These are phyloP conservation scores for Przewalskia tangutica DNA, from an alignment of 257 asterid genomes.

Conservation along the genomic window DNA sequence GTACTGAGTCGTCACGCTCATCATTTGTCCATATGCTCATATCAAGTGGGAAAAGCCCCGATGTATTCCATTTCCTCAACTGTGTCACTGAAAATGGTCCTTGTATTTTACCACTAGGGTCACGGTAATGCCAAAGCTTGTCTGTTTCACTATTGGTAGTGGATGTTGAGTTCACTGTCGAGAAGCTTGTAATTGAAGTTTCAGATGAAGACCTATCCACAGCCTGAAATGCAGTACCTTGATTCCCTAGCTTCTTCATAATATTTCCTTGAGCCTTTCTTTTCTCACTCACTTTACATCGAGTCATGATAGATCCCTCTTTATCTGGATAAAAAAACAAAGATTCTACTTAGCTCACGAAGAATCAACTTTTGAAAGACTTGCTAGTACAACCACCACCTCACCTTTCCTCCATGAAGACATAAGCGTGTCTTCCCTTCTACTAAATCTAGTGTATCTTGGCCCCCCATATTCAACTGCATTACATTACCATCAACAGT, in stretches of 20 bases:
- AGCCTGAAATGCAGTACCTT: conserved; percentile 24
- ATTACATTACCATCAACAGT: not conserved
- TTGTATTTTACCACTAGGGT: conserved; percentile 81
- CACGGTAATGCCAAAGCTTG: conserved; percentile 91
- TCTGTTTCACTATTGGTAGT: conserved; percentile 49
- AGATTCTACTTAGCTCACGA: conserved; percentile 11
- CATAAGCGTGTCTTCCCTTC: not conserved
- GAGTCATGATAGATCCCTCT: conserved; percentile 31
- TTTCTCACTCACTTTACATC: conserved; percentile 24
- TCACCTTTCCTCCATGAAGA: conserved; percentile 1
- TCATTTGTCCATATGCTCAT: conserved; percentile 87
- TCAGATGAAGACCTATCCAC: conserved; percentile 36
- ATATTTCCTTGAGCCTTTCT: conserved; percentile 27
- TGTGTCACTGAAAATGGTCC: conserved; percentile 91
- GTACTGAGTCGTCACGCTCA: conserved; percentile 60
- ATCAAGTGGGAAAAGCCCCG: conserved; percentile 72
- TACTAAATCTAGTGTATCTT: not conserved
- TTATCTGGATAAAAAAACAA: conserved; percentile 38
- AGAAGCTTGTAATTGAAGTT: conserved; percentile 27
- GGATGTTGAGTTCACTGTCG: conserved; percentile 25
- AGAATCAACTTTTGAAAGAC: not conserved
- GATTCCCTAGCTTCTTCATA: conserved; percentile 25
- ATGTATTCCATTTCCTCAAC: conserved; percentile 71
- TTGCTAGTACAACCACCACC: not conserved
- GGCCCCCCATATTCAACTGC: conserved; percentile 6